Evolutionary conservation across 108 stramenopile genomes (phyloP), one percentile per base, ranked within the genome.

Genomic region (Seminavis robusta): DNA sequence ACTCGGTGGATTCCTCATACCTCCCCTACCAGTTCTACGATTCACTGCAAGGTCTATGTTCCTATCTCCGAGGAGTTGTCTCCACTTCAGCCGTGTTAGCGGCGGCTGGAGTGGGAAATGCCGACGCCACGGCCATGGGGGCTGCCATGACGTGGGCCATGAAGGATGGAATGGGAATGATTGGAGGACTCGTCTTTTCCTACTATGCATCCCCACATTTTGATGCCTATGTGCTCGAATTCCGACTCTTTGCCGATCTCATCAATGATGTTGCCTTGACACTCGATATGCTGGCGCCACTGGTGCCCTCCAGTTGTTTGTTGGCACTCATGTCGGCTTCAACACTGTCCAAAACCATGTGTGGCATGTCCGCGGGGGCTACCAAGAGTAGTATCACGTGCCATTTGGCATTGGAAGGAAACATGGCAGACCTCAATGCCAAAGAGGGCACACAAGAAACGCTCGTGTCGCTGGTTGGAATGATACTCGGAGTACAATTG

Each of bases 381-480:
- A 85, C 88, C 46, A 94, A 94, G 79, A 80, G 81, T 16, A 74
- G 83, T n/a, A 95, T 98, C 42, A 92, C 94, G 3, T 71, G 86
- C 26, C 81, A 85, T 42, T 87, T 88, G 56, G 75, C 87, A 20
- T 63, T 67, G 6, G 32, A 68, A 8, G 90, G 91, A 3, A 96
- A 98, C 64, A 83, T 86, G 57, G 95, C 94, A 1, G 97, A 98
- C 63, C 61, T 98, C 43, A 83, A 71, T 58, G 88, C 95, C 56
- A 98, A 98, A 65, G 97, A 98, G 61, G 82, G 77, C 9, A 91
- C 95, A 13, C 97, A 98, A 68, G 97, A 98, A 63, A 95, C 95
- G 0, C 57, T 92, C n/a, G 95, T 96, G 3, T 94, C 86, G 27
- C 59, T 98, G 17, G 41, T 95, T 16, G 97, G 97, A 19, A 94